These are phyloP conservation scores for Ceratocystis lukuohia DNA, from an alignment of 2,329 filamentous ascomycete species.

Conservation along the genomic window DNA sequence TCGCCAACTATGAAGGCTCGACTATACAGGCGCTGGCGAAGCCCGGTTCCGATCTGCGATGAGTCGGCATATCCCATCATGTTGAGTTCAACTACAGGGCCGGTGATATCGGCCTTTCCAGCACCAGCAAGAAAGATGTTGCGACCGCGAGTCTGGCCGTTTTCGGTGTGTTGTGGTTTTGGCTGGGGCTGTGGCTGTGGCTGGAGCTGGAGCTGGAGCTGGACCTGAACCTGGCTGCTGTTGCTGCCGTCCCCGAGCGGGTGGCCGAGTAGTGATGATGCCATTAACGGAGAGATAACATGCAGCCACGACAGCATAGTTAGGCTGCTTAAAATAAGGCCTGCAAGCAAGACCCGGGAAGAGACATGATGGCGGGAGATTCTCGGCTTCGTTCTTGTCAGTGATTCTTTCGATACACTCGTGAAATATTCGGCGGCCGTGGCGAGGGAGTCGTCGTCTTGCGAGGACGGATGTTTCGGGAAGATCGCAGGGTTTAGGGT, in stretches of 20 bases:
- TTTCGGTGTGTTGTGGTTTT: background rate
- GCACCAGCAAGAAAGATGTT: conserved; percentile 38
- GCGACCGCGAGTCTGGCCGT: background rate
- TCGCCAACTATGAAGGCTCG: conserved; percentile 79
- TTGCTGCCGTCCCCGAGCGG: background rate
- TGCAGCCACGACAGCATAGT: background rate
- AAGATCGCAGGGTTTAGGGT: background rate
- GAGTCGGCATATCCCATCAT: conserved; percentile 85
- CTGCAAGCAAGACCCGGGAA: background rate
- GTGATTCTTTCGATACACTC: background rate
- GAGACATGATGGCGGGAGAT: background rate
- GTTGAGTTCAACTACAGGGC: conserved; percentile 78
- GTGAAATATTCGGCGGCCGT: background rate
- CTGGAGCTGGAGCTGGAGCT: background rate
- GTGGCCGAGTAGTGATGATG: background rate
- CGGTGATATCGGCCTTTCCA: conserved; percentile 46
- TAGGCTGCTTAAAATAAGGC: background rate
- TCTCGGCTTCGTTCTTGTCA: background rate
- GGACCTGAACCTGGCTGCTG: background rate
- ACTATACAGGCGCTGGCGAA: conserved; percentile 78
- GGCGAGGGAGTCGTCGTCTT: background rate
- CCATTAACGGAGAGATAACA: background rate
- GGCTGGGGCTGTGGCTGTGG: background rate
- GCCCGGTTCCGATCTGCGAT: conserved; percentile 67
- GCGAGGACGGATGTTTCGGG: background rate